Evolutionary conservation across 768 basidiomycete genomes (phyloP).

Genomic region (Royoungia palumana): DNA sequence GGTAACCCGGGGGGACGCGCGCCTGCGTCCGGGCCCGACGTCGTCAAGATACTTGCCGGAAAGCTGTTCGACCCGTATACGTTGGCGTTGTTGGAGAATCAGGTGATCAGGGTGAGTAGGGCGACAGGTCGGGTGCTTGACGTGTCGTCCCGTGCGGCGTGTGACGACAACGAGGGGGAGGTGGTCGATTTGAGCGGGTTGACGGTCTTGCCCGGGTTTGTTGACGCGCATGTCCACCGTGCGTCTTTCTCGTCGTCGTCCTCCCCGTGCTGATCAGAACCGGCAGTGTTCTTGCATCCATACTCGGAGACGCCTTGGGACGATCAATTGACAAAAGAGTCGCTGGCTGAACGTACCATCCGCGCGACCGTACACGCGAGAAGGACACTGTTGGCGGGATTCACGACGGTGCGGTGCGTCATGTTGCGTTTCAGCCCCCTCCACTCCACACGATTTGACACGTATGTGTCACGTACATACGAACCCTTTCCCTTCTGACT

Average conservation of each 20-base stretch:
- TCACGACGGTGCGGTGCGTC: slow-evolving; percentile 55
- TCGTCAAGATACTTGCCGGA: slow-evolving; percentile 37
- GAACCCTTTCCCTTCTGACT: not conserved
- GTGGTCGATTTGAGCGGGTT: slow-evolving; percentile 44
- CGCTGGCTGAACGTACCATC: slow-evolving; percentile 54
- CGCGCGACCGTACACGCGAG: slow-evolving; percentile 59
- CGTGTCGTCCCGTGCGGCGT: slow-evolving; percentile 24
- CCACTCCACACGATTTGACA: not conserved
- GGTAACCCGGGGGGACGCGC: too few species aligned
- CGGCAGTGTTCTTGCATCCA: slow-evolving; percentile 43
- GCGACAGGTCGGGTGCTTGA: slow-evolving; percentile 47
- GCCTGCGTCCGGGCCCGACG: too few species aligned
- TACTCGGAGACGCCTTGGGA: slow-evolving; percentile 60
- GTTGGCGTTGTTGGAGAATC: slow-evolving; percentile 40
- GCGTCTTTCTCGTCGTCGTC: slow-evolving; percentile 26
- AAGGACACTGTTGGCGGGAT: slow-evolving; percentile 57
- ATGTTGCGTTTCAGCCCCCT: not conserved
- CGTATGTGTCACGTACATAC: not conserved
- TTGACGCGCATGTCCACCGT: slow-evolving; percentile 58
- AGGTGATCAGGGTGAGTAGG: slow-evolving; percentile 46
- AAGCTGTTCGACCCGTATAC: slow-evolving; percentile 49
- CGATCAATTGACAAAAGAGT: slow-evolving; percentile 59
- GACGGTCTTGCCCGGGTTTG: slow-evolving; percentile 56
- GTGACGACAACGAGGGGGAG: slow-evolving; percentile 14
- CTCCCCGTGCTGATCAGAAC: too few species aligned